Percentiles rank a stretch among this genome's conserved stretches.
These are phyloP conservation scores for Dictyophora rubrovolvata DNA, from an alignment of 768 basidiomycete genomes.

Conservation along the genomic window DNA sequence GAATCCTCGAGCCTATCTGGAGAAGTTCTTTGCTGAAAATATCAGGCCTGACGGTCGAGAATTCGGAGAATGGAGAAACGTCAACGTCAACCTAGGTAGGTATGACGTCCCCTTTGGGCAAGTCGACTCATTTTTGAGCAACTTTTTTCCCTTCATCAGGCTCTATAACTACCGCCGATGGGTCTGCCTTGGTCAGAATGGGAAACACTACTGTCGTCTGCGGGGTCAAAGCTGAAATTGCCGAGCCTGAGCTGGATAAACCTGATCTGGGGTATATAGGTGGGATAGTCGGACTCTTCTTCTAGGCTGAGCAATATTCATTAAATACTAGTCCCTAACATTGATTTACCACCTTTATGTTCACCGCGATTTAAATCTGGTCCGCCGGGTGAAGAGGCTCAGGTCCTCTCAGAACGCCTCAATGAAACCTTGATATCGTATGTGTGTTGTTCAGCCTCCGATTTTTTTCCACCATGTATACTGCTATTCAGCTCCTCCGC, in stretches of 20 bases:
- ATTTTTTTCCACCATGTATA: neutral
- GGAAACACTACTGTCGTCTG: constrained; percentile 94
- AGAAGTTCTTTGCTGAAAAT: constrained; percentile 70
- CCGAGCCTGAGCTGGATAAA: constrained; percentile 74
- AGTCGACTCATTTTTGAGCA: neutral
- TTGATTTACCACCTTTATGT: constrained; percentile 89
- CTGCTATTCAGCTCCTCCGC: constrained; percentile 46
- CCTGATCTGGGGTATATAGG: constrained; percentile 78
- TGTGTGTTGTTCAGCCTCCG: constrained; percentile 24
- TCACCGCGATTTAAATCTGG: constrained; percentile 93
- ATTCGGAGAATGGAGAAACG: constrained; percentile 59
- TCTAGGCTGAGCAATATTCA: neutral
- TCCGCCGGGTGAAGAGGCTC: constrained; percentile 90
- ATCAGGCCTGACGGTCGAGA: constrained; percentile 77
- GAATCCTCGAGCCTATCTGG: constrained; percentile 81
- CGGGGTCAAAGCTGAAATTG: constrained; percentile 92
- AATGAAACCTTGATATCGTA: constrained; percentile 70
- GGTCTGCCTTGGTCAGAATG: constrained; percentile 82
- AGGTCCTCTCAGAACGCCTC: constrained; percentile 76
- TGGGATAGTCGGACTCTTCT: constrained; percentile 24
- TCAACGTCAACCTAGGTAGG: constrained; percentile 74
- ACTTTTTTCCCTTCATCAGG: constrained; percentile 35
- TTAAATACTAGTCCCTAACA: constrained; percentile 64
- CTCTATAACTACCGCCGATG: constrained; percentile 89
- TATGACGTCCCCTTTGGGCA: constrained; percentile 5